Percentiles rank a stretch among this genome's conserved stretches.
Conservation (phyloP, 2,329 filamentous ascomycete species). For the Epicoccum nigrum region DNA sequence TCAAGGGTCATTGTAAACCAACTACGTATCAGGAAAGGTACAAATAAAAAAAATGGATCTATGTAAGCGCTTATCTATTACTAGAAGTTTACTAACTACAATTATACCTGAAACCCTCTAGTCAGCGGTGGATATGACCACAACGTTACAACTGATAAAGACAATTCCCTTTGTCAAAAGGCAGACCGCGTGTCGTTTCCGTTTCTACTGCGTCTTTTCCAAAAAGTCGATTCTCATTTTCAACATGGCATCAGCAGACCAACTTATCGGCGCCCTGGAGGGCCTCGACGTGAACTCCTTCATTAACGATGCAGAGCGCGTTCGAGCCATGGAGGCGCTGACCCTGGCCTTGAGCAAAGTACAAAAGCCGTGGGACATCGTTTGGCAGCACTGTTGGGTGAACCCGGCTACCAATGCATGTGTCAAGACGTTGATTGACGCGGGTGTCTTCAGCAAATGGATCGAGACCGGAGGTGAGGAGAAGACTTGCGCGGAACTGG, state of each 20-base stretch:
- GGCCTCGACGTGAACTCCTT: constrained; percentile 13
- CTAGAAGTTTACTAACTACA: constrained; percentile 14
- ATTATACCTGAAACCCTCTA: constrained; percentile 3
- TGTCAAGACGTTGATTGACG: constrained; percentile 19
- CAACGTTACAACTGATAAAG: constrained; percentile 7
- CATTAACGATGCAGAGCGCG: constrained; percentile 15
- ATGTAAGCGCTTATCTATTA: constrained; percentile 15
- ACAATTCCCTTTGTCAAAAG: constrained; percentile 10
- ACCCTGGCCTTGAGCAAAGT: constrained; percentile 17
- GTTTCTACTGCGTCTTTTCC: constrained; percentile 6
- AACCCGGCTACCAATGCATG: constrained; percentile 18
- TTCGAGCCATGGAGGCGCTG: constrained; percentile 17
- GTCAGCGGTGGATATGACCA: constrained; percentile 6
- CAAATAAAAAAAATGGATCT: constrained; percentile 8
- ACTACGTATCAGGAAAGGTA: constrained; percentile 12
- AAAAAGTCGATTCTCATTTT: constrained; percentile 3
- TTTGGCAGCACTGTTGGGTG: constrained; percentile 19
- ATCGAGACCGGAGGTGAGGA: constrained; percentile 15
- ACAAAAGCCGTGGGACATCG: constrained; percentile 18
- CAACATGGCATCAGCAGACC: constrained; percentile 17
- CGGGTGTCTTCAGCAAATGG: constrained; percentile 18
- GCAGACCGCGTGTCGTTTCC: constrained; percentile 6
- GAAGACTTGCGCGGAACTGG: constrained; percentile 17
- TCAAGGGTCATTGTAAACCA: too few relatives aligned
- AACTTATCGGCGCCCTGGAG: constrained; percentile 16